phyloP scores from a whole-genome alignment of 805 yeast genomes.

The Ogataea neopini region DNA sequence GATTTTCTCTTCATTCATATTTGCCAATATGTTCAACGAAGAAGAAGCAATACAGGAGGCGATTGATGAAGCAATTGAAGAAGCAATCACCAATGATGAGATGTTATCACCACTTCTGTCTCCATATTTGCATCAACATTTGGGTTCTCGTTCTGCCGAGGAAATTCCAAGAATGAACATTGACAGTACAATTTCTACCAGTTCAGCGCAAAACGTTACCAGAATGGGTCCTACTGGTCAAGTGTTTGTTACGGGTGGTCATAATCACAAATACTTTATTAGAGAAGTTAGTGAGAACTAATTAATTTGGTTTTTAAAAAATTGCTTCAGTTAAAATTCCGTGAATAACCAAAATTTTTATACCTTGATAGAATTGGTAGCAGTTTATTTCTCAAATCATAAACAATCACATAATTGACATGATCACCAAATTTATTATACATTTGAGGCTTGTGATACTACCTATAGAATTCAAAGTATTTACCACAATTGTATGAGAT shows the following conservation, averaged over 20 bases:
- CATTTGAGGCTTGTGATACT: not conserved
- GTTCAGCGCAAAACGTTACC: not conserved
- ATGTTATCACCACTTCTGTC: slow-evolving; percentile 47
- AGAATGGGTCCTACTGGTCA: slow-evolving; percentile 17
- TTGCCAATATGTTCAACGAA: slow-evolving; percentile 48
- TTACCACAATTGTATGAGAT: slow-evolving; percentile 57
- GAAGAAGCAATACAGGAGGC: slow-evolving; percentile 47
- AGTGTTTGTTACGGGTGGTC: slow-evolving; percentile 37
- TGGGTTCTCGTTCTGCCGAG: slow-evolving; percentile 12
- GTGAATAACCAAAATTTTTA: too few relatives aligned
- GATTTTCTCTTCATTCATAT: slow-evolving; percentile 46
- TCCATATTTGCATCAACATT: slow-evolving; percentile 34
- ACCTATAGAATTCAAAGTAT: not conserved
- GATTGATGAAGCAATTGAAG: slow-evolving; percentile 48
- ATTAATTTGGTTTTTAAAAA: not conserved
- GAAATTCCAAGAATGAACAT: slow-evolving; percentile 31
- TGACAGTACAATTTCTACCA: slow-evolving; percentile 13
- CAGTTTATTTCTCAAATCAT: too few relatives aligned
- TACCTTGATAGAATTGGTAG: too few relatives aligned
- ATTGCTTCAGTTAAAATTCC: too few relatives aligned
- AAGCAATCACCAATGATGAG: slow-evolving; percentile 48
- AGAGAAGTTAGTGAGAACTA: slow-evolving; percentile 26
- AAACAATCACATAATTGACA: not conserved
- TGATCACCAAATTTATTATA: not conserved
- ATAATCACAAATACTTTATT: slow-evolving; percentile 36